A percentile compares a stretch with the other conserved stretches of the same genome.
Conservation (phyloP, 179 eudicot species). For the Silene noctiflora region DNA sequence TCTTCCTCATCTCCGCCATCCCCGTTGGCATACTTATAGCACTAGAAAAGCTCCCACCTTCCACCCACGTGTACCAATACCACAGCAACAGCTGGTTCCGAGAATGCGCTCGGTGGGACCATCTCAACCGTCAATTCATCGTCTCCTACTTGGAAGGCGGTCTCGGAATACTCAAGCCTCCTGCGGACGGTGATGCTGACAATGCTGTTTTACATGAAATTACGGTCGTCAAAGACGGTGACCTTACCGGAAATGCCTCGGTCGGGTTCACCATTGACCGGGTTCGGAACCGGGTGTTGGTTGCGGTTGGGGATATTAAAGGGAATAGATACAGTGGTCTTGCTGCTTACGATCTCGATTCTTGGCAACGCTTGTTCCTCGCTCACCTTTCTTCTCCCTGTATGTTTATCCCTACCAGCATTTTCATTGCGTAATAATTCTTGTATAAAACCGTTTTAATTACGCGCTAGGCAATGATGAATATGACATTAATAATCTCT, state of each 20-base stretch:
- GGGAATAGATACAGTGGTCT: constrained; percentile 64
- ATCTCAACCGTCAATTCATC: constrained; percentile 57
- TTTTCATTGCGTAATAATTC: too few relatives aligned
- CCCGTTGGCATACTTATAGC: constrained; percentile 60
- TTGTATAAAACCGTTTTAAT: too few relatives aligned
- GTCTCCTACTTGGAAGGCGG: constrained; percentile 79
- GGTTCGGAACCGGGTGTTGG: constrained; percentile 59
- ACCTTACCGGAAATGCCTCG: constrained; percentile 55
- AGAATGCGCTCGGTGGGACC: constrained; percentile 75
- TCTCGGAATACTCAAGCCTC: constrained; percentile 41
- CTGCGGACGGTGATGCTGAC: not conserved
- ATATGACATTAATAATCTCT: too few relatives aligned
- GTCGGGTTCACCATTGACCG: constrained; percentile 58
- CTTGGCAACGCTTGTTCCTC: constrained; percentile 65
- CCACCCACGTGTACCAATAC: constrained; percentile 58
- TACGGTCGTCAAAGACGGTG: constrained; percentile 43
- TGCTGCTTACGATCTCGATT: constrained; percentile 70
- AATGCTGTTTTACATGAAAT: constrained; percentile 38
- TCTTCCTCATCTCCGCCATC: constrained; percentile 60
- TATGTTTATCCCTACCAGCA: constrained; percentile 11
- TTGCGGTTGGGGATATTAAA: constrained; percentile 52
- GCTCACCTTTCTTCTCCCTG: constrained; percentile 65
- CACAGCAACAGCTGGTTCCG: constrained; percentile 66
- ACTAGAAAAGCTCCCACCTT: constrained; percentile 42
- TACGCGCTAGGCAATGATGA: too few relatives aligned